phyloP scores from a whole-genome alignment of 129 eudicot species.

The Cynara cardunculus region DNA sequence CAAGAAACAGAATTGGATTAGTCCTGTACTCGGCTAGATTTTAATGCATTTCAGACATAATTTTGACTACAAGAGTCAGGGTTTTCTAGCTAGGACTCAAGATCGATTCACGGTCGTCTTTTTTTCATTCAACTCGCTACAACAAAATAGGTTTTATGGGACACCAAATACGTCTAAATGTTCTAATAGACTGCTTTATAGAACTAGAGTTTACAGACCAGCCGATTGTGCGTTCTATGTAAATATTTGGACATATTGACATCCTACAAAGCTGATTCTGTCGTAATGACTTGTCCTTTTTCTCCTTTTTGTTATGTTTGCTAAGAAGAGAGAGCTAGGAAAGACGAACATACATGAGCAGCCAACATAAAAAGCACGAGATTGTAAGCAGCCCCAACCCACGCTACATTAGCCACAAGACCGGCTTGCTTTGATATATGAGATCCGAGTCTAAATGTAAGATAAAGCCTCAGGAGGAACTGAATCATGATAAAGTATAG shows the following conservation, averaged over 20 bases:
- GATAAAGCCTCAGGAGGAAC: slow-evolving; percentile 55
- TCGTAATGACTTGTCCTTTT: too few relatives aligned
- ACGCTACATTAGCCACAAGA: slow-evolving; percentile 59
- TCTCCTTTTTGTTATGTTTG: background rate
- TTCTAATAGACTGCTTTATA: too few relatives aligned
- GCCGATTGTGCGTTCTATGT: too few relatives aligned
- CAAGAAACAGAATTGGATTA: background rate
- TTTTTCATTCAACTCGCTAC: too few relatives aligned
- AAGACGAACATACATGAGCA: slow-evolving; percentile 61
- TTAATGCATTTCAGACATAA: background rate
- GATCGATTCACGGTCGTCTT: too few relatives aligned
- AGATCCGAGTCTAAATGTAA: slow-evolving; percentile 56
- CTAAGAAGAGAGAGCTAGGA: background rate
- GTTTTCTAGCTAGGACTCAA: too few relatives aligned
- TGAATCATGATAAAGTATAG: slow-evolving; percentile 61
- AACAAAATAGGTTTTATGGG: too few relatives aligned
- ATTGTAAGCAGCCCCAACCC: slow-evolving; percentile 92
- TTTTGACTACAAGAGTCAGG: background rate
- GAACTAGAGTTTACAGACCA: too few relatives aligned
- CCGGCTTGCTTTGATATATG: slow-evolving; percentile 65
- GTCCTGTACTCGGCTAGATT: background rate
- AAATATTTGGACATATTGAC: too few relatives aligned
- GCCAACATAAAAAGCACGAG: slow-evolving; percentile 74
- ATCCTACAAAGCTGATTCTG: too few relatives aligned
- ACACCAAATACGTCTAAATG: too few relatives aligned